Evolutionary conservation across 2,329 filamentous ascomycete species (phyloP).

Genomic region (Nemania serpens): DNA sequence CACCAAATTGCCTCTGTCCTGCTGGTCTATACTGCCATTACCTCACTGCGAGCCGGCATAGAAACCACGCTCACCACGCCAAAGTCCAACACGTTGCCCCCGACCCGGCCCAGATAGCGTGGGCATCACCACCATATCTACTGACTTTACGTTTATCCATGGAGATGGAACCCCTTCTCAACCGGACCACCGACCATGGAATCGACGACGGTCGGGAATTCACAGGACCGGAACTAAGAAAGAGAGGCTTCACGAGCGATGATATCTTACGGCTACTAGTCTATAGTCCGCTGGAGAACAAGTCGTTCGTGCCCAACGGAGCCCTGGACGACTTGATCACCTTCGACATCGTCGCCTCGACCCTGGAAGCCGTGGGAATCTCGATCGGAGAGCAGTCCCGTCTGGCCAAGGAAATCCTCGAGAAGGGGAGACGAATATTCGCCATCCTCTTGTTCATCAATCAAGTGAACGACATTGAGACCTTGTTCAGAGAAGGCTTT

Average conservation of each 20-base stretch:
- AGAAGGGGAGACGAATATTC: conserved; percentile 1
- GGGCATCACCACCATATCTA: too few relatives aligned
- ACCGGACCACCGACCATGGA: neutral
- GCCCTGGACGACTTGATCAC: conserved; percentile 2
- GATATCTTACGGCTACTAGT: conserved; percentile 4
- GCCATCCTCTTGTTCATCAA: conserved; percentile 6
- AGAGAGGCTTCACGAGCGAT: conserved; percentile 1
- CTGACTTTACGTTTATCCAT: neutral
- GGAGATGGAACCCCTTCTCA: neutral
- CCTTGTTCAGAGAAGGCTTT: conserved; percentile 1
- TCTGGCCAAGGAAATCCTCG: neutral
- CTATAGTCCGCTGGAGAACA: conserved; percentile 5
- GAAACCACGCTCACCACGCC: too few relatives aligned
- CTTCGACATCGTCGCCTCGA: neutral
- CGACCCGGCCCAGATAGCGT: too few relatives aligned
- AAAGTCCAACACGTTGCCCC: too few relatives aligned
- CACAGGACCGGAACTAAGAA: neutral
- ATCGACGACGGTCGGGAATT: neutral
- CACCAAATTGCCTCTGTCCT: neutral
- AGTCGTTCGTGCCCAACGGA: conserved; percentile 1
- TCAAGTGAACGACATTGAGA: neutral
- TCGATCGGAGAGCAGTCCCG: neutral
- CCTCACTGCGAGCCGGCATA: too few relatives aligned
- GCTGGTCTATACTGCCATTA: neutral
- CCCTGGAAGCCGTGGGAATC: neutral